Base-by-base conservation (phyloP, 2,329 filamentous ascomycete genomes). In the Ceratocystis diversiconidia region DNA sequence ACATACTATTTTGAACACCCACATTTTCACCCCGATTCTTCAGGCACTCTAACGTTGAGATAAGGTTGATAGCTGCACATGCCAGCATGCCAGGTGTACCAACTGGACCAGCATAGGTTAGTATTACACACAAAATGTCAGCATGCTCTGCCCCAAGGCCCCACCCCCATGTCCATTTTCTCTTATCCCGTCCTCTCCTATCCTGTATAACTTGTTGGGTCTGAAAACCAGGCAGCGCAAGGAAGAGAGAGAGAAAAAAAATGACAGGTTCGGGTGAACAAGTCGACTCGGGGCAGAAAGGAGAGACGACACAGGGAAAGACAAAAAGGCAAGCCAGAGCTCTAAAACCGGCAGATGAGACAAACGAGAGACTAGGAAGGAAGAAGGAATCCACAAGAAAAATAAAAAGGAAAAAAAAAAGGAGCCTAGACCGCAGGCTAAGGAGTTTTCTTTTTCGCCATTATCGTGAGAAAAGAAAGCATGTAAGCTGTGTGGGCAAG, bases 41-140 rank as follows among this genome's bases (percentile, higher is more conserved):
- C 28, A 17, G n/a, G 25, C 28, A 32, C 25, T 17, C 17, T 7
- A 32, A 59, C 52, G 52, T 59, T 59, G 28, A 59, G 52, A 59
- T 59, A 59, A 59, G 52, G 52, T 59, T 59, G 52, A 32, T 59
- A 32, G 52, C 52, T 32, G 52, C 52, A 59, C 52, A 59, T 59
- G 52, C 52, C 52, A 62, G 36, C 36, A 28, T 25, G 60, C 43
- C 19, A 62, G 17, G n/a, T 60, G 10, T 30, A 41, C 25, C 25
- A 60, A 60, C 17, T 30, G n/a, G 22, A 2, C 10, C 12, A 25
- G 55, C 55, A 25, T 60, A 60, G n/a, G 10, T 62, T 7, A 25
- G n/a, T 17, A 48, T 32, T 17, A 30, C 25, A 59, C 25, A 36
- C 25, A 59, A 5, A 30, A 7, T 17, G 17, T 30, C 28, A 59